Percentiles rank a stretch among this genome's conserved stretches.
Evolutionary conservation across 441 rosid species (phyloP).

Genomic region (Adansonia gregorii): DNA sequence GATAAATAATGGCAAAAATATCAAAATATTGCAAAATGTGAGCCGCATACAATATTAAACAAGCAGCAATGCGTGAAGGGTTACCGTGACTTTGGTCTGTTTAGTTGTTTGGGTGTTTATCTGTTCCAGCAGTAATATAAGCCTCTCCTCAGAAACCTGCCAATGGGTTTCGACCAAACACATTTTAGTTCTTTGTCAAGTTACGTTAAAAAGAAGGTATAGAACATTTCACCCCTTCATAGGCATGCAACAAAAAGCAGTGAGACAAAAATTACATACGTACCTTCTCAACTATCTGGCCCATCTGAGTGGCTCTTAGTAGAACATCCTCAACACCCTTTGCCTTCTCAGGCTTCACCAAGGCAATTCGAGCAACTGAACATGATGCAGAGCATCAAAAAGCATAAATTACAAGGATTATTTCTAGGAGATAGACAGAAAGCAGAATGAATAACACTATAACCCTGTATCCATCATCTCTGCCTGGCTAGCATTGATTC

Average conservation of each 20-base stretch:
- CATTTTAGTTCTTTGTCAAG: constrained; percentile 9
- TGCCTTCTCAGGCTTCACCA: constrained; percentile 99
- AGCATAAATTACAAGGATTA: not conserved
- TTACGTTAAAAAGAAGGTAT: not conserved
- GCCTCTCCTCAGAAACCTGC: constrained; percentile 92
- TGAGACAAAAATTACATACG: not conserved
- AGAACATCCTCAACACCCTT: constrained; percentile 89
- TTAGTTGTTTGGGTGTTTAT: constrained; percentile 85
- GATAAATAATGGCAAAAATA: not conserved
- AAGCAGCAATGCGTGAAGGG: constrained; percentile 6
- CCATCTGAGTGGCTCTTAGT: constrained; percentile 86
- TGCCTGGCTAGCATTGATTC: too few relatives aligned
- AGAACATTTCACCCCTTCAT: not conserved
- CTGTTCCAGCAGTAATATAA: constrained; percentile 86
- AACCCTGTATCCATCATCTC: not conserved
- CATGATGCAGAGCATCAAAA: not conserved
- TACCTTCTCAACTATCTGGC: constrained; percentile 95
- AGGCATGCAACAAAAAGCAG: not conserved
- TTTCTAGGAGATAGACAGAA: not conserved
- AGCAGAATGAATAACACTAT: not conserved
- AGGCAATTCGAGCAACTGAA: constrained; percentile 88
- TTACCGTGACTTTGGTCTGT: constrained; percentile 92
- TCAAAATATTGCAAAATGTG: not conserved
- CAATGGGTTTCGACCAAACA: not conserved
- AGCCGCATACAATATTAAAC: not conserved